These are phyloP conservation scores for Microglena sp. DNA, from an alignment of 139 green algal genomes.

Conservation along the genomic window DNA sequence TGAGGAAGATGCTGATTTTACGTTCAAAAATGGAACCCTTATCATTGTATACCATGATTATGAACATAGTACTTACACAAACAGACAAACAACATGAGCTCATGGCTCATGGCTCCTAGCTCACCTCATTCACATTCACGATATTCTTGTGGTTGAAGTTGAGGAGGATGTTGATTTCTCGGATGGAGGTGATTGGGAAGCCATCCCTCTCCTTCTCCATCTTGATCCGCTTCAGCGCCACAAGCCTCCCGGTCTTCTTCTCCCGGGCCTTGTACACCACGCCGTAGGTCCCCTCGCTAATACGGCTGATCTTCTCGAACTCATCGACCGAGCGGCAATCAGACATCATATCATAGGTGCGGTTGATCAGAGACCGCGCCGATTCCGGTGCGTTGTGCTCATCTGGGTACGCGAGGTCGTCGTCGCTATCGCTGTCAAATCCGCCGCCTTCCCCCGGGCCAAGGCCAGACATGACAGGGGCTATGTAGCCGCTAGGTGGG, in stretches of 20 bases:
- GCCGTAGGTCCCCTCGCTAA: conserved; percentile 82
- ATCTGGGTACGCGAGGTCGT: not conserved
- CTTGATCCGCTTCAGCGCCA: conserved; percentile 89
- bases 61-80: too few relatives aligned
- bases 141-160: conserved; percentile 88
- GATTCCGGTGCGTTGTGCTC: not conserved
- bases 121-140: conserved; percentile 93
- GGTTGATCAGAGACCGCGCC: not conserved
- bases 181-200: conserved; percentile 89
- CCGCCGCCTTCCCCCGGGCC: not conserved
- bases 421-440: conserved; percentile 5
- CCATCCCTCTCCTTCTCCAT: conserved; percentile 86
- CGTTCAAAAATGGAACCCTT: too few relatives aligned
- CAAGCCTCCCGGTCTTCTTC: conserved; percentile 61
- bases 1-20: too few relatives aligned
- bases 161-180: conserved; percentile 96
- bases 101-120: too few relatives aligned
- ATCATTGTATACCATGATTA: too few relatives aligned
- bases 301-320: conserved; percentile 73
- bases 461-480: not conserved
- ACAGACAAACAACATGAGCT: too few relatives aligned
- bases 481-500: too few relatives aligned
- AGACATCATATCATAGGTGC: conserved; percentile 39
- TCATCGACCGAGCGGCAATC: conserved; percentile 76
- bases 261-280: conserved; percentile 76